Evolutionary conservation across 192 early-diverging fungal species (phyloP), one percentile per base, ranked within the genome.

Genomic region (Coemansia sp.): DNA sequence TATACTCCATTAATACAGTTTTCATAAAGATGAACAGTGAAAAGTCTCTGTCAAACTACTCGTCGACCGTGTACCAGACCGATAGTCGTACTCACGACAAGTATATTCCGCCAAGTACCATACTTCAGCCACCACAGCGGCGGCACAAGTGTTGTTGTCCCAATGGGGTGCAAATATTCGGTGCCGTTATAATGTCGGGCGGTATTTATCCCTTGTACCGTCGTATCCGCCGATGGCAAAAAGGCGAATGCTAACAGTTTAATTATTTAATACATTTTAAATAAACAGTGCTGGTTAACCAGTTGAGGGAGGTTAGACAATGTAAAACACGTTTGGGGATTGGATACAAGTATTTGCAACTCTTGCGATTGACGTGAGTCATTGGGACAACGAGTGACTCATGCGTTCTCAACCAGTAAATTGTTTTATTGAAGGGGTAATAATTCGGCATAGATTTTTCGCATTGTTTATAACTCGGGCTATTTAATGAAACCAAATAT

Each of bases 211-310:
- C 64, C 3, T 12, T 76, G 14, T 76, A 70, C 25, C 51, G 38
- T 4, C 56, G 73, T 22, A 76, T 76, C 27, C 73, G 73, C 15
- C 53, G 73, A 49, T 67, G 73, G 21, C 73, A 76, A 52, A 60
- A 43, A 11, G 57, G 62, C n/a, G 58, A 67, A 14, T 38, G 32
- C 32, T 35, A 35, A n/a, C 41, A 15, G 1, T 5, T 45, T 15
- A n/a, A 12, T 45, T n/a, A 10, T 5, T 45, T 15, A n/a, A 12
- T 45, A 45, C 4, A 45, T 4, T 2, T 15, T 12, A 41, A 12
- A 38, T 10, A 38, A 38, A 38, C 10, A 41, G 39, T 6, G 39
- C 39, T 41, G 15, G 29, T 6, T 5, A 32, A 32, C 5, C 5
- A 7, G 4, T 32, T 32, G 6, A 7, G 29, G 32, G 8, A 5